A percentile compares a stretch with the other conserved stretches of the same genome.
Evolutionary conservation across 305 asterid genomes (phyloP).

Genomic region (Fraxinus dipetala): DNA sequence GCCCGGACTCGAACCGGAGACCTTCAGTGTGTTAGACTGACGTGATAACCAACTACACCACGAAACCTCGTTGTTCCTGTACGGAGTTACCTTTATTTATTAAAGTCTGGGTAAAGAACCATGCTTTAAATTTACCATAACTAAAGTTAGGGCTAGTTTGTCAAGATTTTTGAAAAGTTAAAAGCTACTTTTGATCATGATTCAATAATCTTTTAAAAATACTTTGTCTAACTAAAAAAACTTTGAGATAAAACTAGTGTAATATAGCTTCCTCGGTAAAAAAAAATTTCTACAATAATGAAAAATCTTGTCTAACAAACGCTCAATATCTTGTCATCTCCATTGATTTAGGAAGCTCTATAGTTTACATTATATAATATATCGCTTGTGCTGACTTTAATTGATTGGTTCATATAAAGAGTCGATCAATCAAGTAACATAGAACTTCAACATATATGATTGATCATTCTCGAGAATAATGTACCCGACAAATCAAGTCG

Average conservation of each 20-base stretch:
- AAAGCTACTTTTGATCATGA: too few relatives aligned
- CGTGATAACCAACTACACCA: conserved; percentile 64
- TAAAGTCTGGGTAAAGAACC: neutral
- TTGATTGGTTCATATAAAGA: neutral
- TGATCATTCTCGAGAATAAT: neutral
- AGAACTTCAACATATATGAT: neutral
- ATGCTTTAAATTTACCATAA: too few relatives aligned
- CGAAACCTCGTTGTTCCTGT: conserved; percentile 24
- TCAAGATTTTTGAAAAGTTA: neutral
- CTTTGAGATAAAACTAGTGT: neutral
- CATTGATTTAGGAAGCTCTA: neutral
- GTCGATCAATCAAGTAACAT: neutral
- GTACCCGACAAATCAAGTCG: neutral
- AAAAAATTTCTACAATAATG: too few relatives aligned
- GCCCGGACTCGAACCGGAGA: conserved; percentile 58
- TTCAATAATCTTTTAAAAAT: too few relatives aligned
- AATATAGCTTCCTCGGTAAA: too few relatives aligned
- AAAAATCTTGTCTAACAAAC: neutral
- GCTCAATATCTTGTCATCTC: neutral
- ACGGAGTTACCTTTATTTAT: too few relatives aligned
- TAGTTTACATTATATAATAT: neutral
- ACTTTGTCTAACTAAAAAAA: neutral
- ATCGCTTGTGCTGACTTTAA: neutral
- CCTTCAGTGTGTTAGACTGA: conserved; percentile 65
- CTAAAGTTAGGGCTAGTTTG: neutral